These are phyloP conservation scores for Talaromyces amestolkiae DNA, from an alignment of 2,329 filamentous ascomycete genomes.

Conservation along the genomic window DNA sequence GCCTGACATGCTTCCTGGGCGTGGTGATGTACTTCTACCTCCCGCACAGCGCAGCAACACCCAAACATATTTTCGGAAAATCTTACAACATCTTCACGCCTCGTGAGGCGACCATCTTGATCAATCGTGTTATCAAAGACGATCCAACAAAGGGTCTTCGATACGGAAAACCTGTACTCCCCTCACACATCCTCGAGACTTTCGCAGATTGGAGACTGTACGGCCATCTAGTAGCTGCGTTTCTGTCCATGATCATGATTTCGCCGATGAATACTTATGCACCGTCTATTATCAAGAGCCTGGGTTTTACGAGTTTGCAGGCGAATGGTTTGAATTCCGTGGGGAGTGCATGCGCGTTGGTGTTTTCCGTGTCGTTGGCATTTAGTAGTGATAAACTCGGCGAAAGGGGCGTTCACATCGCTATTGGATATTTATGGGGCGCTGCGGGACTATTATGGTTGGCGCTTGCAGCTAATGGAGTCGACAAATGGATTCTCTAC, in stretches of 20 bases:
- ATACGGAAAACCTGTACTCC: constrained; percentile 8
- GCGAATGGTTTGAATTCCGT: constrained; percentile 54
- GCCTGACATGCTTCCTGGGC: constrained; percentile 15
- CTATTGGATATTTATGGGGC: constrained; percentile 25
- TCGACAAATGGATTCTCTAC: constrained; percentile 22
- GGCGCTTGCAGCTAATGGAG: constrained; percentile 23
- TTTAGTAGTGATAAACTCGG: constrained; percentile 22
- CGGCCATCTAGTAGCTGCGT: constrained; percentile 17
- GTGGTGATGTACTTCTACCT: constrained; percentile 24
- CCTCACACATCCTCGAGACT: constrained; percentile 8
- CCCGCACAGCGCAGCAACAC: constrained; percentile 25
- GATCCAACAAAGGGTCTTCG: constrained; percentile 16
- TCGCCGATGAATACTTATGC: constrained; percentile 45
- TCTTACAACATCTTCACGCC: constrained; percentile 21
- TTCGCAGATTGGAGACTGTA: constrained; percentile 18
- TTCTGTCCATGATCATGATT: constrained; percentile 20
- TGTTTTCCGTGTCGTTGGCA: constrained; percentile 22
- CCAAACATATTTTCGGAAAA: constrained; percentile 23
- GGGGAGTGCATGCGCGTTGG: constrained; percentile 31
- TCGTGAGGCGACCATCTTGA: constrained; percentile 21
- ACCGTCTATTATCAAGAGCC: constrained; percentile 51
- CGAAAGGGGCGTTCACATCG: constrained; percentile 25
- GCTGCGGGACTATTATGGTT: constrained; percentile 25
- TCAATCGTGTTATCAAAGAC: constrained; percentile 12
- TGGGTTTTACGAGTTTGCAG: constrained; percentile 48